Percentiles rank a stretch among this genome's conserved stretches.
These are phyloP conservation scores for Coemansia pectinata DNA, from an alignment of 192 early-diverging fungal species.

Conservation along the genomic window DNA sequence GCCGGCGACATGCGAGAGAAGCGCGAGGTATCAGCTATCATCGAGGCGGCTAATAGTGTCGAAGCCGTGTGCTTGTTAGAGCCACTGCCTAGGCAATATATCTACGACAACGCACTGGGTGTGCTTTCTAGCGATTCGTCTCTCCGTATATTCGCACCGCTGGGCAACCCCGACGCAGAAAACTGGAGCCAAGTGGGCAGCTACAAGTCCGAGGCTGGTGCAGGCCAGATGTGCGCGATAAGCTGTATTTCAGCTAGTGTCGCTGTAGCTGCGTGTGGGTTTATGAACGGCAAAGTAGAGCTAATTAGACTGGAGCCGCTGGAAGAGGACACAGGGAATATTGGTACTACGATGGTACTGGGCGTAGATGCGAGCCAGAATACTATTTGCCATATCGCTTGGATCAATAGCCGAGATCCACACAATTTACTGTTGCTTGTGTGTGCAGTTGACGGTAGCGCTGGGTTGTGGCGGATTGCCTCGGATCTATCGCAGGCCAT, in stretches of 20 bases:
- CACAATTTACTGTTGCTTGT: conserved; percentile 10
- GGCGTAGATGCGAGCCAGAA: conserved; percentile 4
- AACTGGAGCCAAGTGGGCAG: conserved; percentile 41
- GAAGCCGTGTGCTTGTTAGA: conserved; percentile 36
- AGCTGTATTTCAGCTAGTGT: neutral
- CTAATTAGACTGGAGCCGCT: conserved; percentile 13
- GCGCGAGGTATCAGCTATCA: conserved; percentile 17
- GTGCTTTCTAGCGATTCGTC: conserved; percentile 41
- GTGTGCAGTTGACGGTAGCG: conserved; percentile 29
- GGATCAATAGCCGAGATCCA: conserved; percentile 8
- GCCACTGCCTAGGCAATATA: conserved; percentile 18
- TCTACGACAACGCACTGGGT: conserved; percentile 15
- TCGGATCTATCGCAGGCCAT: conserved; percentile 16
- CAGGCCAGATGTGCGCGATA: conserved; percentile 28
- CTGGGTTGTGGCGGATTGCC: conserved; percentile 26
- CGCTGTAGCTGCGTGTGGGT: conserved; percentile 32
- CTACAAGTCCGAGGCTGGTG: conserved; percentile 18
- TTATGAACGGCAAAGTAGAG: conserved; percentile 25
- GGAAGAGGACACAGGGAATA: neutral
- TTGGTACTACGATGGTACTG: conserved; percentile 6
- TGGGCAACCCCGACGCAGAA: conserved; percentile 15
- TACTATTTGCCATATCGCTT: conserved; percentile 18
- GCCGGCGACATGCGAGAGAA: conserved; percentile 7
- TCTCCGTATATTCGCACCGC: conserved; percentile 28
- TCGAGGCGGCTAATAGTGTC: conserved; percentile 22